Percentiles rank a stretch among this genome's conserved stretches.
These are phyloP conservation scores for Bruguiera gymnorhiza DNA, from an alignment of 345 rosid species.

Conservation along the genomic window DNA sequence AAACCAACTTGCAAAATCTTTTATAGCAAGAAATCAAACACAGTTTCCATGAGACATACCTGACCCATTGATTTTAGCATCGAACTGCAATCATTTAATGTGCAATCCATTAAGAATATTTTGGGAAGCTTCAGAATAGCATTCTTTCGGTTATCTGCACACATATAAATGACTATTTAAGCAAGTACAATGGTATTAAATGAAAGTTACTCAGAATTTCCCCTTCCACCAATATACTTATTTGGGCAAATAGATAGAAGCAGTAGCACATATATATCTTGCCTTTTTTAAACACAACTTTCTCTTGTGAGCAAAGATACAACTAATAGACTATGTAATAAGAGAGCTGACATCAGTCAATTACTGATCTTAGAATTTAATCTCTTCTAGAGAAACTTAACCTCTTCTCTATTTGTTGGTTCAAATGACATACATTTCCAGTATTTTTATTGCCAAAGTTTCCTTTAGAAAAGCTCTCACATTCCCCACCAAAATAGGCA, in stretches of 20 bases:
- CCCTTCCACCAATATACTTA: background rate
- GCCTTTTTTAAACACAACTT: background rate
- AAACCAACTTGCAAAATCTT: slow-evolving; percentile 1
- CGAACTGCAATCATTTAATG: slow-evolving; percentile 81
- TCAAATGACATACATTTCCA: too few relatives aligned
- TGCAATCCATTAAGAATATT: slow-evolving; percentile 84
- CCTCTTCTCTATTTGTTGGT: too few relatives aligned
- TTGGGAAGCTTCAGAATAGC: slow-evolving; percentile 43
- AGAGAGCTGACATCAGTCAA: too few relatives aligned
- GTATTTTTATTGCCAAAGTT: too few relatives aligned
- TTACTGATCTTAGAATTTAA: too few relatives aligned
- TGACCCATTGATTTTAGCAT: slow-evolving; percentile 56
- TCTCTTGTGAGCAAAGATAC: background rate
- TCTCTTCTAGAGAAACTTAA: too few relatives aligned
- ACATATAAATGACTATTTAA: slow-evolving; percentile 16
- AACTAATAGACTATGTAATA: too few relatives aligned
- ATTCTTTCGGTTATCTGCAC: slow-evolving; percentile 39
- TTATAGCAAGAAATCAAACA: background rate
- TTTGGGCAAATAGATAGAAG: background rate
- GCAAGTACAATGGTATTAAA: background rate
- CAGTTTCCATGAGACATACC: slow-evolving; percentile 41
- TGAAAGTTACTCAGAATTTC: background rate
- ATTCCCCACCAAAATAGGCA: too few relatives aligned
- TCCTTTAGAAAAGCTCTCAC: too few relatives aligned
- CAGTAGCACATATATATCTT: background rate